phyloP scores from a whole-genome alignment of 2,329 filamentous ascomycete genomes.

The Rhexocercosporidium sp. region DNA sequence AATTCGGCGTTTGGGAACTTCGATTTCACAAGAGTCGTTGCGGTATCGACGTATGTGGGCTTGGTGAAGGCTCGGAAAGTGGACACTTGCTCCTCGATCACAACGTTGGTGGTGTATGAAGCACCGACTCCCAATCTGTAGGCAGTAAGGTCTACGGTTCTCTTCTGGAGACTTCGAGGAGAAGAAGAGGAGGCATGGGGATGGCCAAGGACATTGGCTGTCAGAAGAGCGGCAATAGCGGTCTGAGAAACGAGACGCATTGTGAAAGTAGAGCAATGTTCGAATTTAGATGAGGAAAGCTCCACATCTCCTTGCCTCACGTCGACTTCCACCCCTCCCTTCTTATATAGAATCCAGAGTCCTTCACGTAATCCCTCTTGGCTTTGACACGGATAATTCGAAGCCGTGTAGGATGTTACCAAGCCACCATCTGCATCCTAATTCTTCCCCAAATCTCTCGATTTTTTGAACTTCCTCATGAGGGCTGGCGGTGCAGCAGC shows the following conservation, averaged over 20 bases:
- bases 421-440: background rate
- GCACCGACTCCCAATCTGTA: slow-evolving; percentile 15
- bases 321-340: background rate
- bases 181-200: slow-evolving; percentile 9
- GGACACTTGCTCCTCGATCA: slow-evolving; percentile 5
- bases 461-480: slow-evolving; percentile 16
- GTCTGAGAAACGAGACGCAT: slow-evolving; percentile 22
- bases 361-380: background rate
- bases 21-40: slow-evolving; percentile 50
- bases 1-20: slow-evolving; percentile 49
- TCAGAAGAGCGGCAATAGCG: slow-evolving; percentile 10
- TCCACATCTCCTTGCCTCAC: background rate
- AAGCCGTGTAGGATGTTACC: background rate
- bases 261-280: background rate
- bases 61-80: slow-evolving; percentile 9
- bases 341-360: background rate
- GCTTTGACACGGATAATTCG: background rate
- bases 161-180: slow-evolving; percentile 10
- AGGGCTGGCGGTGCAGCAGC: slow-evolving; percentile 14
- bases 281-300: background rate
- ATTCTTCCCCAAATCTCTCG: background rate
- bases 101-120: slow-evolving; percentile 14
- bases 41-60: slow-evolving; percentile 48
- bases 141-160: slow-evolving; percentile 14
- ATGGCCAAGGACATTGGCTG: slow-evolving; percentile 17